phyloP scores from a whole-genome alignment of 352 stramenopile species.

The Globisporangium paddicum region DNA sequence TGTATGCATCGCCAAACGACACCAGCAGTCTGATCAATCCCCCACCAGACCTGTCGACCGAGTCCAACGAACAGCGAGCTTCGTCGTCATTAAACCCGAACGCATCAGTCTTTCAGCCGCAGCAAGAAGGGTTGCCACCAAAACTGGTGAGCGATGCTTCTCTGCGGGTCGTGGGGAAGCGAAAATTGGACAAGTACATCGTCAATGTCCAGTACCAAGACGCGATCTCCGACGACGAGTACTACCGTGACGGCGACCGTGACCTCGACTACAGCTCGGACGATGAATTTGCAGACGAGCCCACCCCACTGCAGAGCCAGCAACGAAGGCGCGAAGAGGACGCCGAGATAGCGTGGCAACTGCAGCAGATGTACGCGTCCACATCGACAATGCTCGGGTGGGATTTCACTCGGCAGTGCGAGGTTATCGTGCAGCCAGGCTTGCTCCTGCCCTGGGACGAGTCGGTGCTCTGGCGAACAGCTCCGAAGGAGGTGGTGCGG shows the following conservation, averaged over 20 bases:
- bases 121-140: constrained; percentile 8
- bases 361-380: constrained; percentile 73
- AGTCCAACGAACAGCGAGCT: constrained; percentile 1
- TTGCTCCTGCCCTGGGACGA: constrained; percentile 37
- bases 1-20: not conserved
- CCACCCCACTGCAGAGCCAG: not conserved
- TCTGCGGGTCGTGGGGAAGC: constrained; percentile 31
- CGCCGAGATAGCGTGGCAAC: constrained; percentile 52
- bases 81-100: constrained; percentile 49
- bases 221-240: constrained; percentile 21
- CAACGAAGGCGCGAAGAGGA: constrained; percentile 33
- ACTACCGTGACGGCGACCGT: constrained; percentile 5
- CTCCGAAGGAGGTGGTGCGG: constrained; percentile 64
- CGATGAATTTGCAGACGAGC: not conserved
- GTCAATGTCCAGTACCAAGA: constrained; percentile 39
- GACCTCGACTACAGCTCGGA: constrained; percentile 8
- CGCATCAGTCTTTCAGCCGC: constrained; percentile 48
- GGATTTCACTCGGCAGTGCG: constrained; percentile 61
- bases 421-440: constrained; percentile 20
- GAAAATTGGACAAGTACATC: constrained; percentile 72
- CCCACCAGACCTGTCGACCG: not conserved
- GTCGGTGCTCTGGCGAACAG: constrained; percentile 55
- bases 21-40: not conserved
- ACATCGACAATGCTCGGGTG: constrained; percentile 68
- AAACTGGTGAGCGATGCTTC: not conserved